A percentile compares a stretch with the other conserved stretches of the same genome.
These are phyloP conservation scores for Penicillium desertorum DNA, from an alignment of 495 filamentous ascomycete genomes.

Conservation along the genomic window DNA sequence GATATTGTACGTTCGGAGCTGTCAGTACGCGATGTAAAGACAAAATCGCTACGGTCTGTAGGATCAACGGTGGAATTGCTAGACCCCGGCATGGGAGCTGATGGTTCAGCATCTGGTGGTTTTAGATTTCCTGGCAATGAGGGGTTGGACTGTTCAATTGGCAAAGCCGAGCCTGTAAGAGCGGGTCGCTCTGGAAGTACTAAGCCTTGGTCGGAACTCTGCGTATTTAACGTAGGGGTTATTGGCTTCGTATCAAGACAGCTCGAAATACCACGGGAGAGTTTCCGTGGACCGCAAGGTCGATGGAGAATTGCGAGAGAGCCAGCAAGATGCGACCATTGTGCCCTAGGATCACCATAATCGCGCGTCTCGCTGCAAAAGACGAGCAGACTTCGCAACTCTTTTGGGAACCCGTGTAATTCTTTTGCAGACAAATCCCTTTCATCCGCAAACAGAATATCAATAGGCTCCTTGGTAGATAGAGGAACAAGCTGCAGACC, in stretches of 20 bases:
- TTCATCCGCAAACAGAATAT: constrained; percentile 42
- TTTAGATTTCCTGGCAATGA: not conserved
- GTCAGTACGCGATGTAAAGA: not conserved
- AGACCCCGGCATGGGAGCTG: no score
- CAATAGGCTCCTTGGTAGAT: constrained; percentile 18
- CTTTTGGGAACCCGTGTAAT: constrained; percentile 13
- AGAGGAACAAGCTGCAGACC: constrained; percentile 38
- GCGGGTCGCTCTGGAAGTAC: constrained; percentile 1
- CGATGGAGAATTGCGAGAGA: constrained; percentile 42
- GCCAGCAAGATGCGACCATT: constrained; percentile 28
- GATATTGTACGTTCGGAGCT: not conserved
- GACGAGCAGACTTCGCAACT: constrained; percentile 21
- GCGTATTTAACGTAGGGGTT: not conserved
- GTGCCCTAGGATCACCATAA: constrained; percentile 13
- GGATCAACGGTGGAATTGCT: not conserved
- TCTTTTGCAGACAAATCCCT: constrained; percentile 17
- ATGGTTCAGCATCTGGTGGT: not conserved
- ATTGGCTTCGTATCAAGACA: constrained; percentile 17
- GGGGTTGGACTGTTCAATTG: not conserved
- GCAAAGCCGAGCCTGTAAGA: not conserved
- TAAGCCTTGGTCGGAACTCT: not conserved
- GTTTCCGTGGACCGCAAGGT: constrained; percentile 60
- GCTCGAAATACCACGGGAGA: constrained; percentile 51
- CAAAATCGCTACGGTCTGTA: not conserved
- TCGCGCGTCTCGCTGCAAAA: constrained; percentile 24